These are phyloP conservation scores for Colletotrichum acutatum DNA, from an alignment of 2,329 filamentous ascomycete genomes.

Conservation along the genomic window DNA sequence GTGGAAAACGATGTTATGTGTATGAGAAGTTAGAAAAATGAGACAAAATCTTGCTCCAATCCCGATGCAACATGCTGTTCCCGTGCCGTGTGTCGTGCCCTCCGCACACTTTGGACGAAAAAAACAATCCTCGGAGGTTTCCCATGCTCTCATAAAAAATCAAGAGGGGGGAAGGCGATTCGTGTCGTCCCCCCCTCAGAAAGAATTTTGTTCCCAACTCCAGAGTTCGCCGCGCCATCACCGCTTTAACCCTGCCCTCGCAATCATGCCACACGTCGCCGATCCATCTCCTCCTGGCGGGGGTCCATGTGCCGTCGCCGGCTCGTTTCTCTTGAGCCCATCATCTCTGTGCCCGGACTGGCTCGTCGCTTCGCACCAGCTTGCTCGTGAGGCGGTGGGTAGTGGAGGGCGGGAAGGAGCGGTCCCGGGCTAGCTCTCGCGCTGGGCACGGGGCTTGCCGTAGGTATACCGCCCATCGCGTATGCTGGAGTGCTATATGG, in stretches of 20 bases:
- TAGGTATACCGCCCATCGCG: constrained; percentile 52
- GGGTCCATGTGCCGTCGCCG: constrained; percentile 49
- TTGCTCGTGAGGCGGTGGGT: constrained; percentile 51
- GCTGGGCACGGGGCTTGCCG: constrained; percentile 50
- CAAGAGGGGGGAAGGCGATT: neutral
- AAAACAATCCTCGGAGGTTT: constrained; percentile 11
- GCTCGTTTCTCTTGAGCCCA: constrained; percentile 55
- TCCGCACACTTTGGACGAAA: constrained; percentile 2
- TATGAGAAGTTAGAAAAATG: constrained; percentile 23
- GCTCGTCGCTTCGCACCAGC: constrained; percentile 62
- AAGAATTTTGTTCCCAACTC: constrained; percentile 31
- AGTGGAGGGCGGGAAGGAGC: constrained; percentile 47
- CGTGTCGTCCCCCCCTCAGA: constrained; percentile 3
- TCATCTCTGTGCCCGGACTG: constrained; percentile 54
- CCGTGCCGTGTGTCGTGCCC: constrained; percentile 16
- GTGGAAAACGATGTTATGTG: constrained; percentile 17
- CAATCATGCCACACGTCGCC: constrained; percentile 32
- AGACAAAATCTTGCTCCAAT: constrained; percentile 30
- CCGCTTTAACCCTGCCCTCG: constrained; percentile 5
- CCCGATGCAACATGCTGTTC: constrained; percentile 34
- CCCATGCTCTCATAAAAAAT: constrained; percentile 32
- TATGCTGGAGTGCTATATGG: constrained; percentile 70
- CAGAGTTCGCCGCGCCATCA: constrained; percentile 28
- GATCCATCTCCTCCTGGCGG: constrained; percentile 35
- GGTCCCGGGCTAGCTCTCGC: constrained; percentile 55